phyloP scores from a whole-genome alignment of 768 basidiomycete genomes.

The Royoungia palumana region DNA sequence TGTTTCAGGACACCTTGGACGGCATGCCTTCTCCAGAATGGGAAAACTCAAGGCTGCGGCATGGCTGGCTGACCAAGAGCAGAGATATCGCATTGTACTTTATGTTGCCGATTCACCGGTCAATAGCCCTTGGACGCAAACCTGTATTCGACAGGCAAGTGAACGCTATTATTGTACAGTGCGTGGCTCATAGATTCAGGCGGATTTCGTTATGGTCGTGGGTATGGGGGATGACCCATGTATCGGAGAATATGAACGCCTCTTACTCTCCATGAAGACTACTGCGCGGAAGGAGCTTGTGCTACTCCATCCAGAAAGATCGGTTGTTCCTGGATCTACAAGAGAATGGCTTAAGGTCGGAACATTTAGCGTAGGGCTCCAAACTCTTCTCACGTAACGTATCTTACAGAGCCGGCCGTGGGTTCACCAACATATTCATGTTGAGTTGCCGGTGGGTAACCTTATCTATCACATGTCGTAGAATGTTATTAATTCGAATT shows the following conservation, averaged over 20 bases:
- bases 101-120: conserved; percentile 97
- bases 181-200: conserved; percentile 40
- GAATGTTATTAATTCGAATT: conserved; percentile 5
- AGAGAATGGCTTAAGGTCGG: conserved; percentile 91
- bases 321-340: conserved; percentile 86
- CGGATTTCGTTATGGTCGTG: conserved; percentile 91
- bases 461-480: neutral
- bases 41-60: conserved; percentile 91
- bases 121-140: conserved; percentile 96
- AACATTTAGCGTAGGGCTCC: conserved; percentile 2
- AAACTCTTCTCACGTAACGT: conserved; percentile 3
- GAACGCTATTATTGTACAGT: neutral
- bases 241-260: conserved; percentile 91
- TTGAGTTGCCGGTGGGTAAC: conserved; percentile 73
- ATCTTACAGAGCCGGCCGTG: conserved; percentile 78
- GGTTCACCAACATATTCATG: conserved; percentile 94
- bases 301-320: conserved; percentile 87
- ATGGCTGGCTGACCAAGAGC: conserved; percentile 95
- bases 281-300: conserved; percentile 98
- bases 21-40: conserved; percentile 94
- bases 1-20: conserved; percentile 86
- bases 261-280: conserved; percentile 93
- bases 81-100: conserved; percentile 87
- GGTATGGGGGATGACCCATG: conserved; percentile 91
- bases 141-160: conserved; percentile 88